A percentile compares a stretch with the other conserved stretches of the same genome.
These are phyloP conservation scores for Xylariaceae sp. DNA, from an alignment of 2,329 filamentous ascomycete species.

Conservation along the genomic window DNA sequence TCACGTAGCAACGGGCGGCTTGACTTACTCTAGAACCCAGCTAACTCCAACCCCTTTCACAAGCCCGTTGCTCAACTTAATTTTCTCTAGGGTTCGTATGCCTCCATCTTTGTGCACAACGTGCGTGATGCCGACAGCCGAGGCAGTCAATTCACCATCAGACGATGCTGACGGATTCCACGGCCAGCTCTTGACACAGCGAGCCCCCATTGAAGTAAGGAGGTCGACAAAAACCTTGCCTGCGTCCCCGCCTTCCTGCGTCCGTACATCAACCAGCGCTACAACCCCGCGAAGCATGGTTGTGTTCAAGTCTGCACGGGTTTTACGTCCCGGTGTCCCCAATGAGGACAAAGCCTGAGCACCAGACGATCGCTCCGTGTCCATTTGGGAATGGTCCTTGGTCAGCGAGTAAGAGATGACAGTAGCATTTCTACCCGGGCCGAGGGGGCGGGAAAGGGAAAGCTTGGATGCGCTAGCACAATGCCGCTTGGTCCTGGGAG, in stretches of 20 bases:
- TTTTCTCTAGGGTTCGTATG: constrained; percentile 75
- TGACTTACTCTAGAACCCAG: constrained; percentile 83
- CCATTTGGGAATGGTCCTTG: constrained; percentile 36
- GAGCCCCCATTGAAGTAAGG: constrained; percentile 75
- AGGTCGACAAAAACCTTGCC: constrained; percentile 78
- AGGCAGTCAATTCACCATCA: constrained; percentile 34
- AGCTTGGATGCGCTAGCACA: constrained; percentile 49
- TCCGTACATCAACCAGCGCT: constrained; percentile 80
- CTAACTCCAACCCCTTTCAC: constrained; percentile 84
- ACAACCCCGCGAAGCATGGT: constrained; percentile 64
- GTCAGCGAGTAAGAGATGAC: constrained; percentile 53
- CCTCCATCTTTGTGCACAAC: constrained; percentile 88
- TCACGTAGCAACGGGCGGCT: background rate
- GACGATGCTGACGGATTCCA: constrained; percentile 57
- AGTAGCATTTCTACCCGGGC: constrained; percentile 45
- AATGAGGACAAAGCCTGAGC: constrained; percentile 50
- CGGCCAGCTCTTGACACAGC: constrained; percentile 70
- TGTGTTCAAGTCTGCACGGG: constrained; percentile 50
- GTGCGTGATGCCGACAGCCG: constrained; percentile 74
- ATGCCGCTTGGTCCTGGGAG: constrained; percentile 46
- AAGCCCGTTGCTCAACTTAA: constrained; percentile 65
- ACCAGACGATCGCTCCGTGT: constrained; percentile 21
- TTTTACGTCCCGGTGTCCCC: constrained; percentile 54
- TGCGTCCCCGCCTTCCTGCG: constrained; percentile 74
- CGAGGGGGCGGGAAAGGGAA: constrained; percentile 40